Evolutionary conservation across 345 rosid genomes (phyloP), one percentile per base, ranked within the genome.

Genomic region (Conringia planisiliqua): DNA sequence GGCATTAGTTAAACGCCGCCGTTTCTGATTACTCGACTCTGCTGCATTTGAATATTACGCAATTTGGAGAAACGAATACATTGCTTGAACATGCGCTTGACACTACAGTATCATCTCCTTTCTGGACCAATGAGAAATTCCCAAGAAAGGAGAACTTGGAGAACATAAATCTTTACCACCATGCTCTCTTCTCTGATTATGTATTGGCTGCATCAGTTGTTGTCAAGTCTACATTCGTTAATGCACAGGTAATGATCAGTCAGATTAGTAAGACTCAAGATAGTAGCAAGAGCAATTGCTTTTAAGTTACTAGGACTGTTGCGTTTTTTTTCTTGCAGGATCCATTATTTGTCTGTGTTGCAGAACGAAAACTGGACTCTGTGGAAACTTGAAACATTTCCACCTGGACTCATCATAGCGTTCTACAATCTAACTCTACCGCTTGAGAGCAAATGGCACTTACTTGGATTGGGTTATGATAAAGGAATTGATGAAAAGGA

Each of bases 1-100:
- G 24, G 24, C 24, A 22, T 22, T 22, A 32, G 0, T 32, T 6
- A 6, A 32, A 32, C 35, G 35, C 8, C 8, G 35, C 35, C 35
- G 8, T 32, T 32, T 30, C 4, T 4, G 33, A 30, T n/a, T n/a
- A n/a, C n/a, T 89, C 63, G 96, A 95, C 40, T 82, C 90, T 27
- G 89, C 89, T 18, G 85, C 89, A 76, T 64, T 86, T 62, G 99
- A 97, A 14, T 92, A 92, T 70, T 95, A 90, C 82, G 86, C 78
- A 78, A 81, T 90, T 75, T 95, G 99, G 99, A 83, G 87, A 75
- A 87, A 70, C 59, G 99, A 95, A 43, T 22, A 81, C 99, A 92
- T 81, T 95, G 99, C 84, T 62, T 95, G 82, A 89, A 97, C 14
- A 82, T 95, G 98, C 97, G 91, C 75, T 83, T 92, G 78, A 92